phyloP scores from a whole-genome alignment of 148 eudicot genomes.

The Fagopyrum esculentum region DNA sequence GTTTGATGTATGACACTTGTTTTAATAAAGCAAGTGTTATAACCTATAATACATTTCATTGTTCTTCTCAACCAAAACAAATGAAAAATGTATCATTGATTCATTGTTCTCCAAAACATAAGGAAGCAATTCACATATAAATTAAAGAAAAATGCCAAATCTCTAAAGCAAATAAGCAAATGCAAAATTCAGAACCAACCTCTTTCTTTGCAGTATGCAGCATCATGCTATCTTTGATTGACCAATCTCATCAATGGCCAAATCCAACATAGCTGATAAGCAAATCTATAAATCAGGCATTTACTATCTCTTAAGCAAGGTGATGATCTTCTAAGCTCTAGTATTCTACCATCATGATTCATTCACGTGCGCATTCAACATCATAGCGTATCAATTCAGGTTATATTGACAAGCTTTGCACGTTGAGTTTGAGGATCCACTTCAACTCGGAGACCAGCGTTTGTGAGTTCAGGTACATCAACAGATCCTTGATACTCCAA shows the following conservation, averaged over 20 bases:
- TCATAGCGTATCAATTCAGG: conserved; percentile 17
- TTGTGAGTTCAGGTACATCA: conserved; percentile 61
- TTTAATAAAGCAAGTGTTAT: no score
- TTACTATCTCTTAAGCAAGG: not conserved
- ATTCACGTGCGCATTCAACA: not conserved
- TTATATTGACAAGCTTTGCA: conserved; percentile 64
- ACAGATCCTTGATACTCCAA: conserved; percentile 80
- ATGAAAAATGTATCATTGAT: not conserved
- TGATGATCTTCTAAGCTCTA: not conserved
- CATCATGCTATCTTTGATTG: no score
- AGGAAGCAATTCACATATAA: not conserved
- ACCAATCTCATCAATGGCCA: no score
- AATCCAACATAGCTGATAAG: not conserved
- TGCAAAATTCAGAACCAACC: not conserved
- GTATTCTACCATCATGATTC: not conserved
- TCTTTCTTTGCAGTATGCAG: no score
- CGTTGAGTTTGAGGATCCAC: conserved; percentile 58
- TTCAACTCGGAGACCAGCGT: conserved; percentile 70
- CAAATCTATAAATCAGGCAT: not conserved
- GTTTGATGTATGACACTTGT: no score
- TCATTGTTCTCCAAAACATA: not conserved
- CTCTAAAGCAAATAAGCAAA: not conserved
- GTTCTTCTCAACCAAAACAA: no score
- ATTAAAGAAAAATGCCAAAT: not conserved
- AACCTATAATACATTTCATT: no score